A percentile compares a stretch with the other conserved stretches of the same genome.
phyloP scores from a whole-genome alignment of 768 basidiomycete genomes.

The Xanthoconium purpureum region DNA sequence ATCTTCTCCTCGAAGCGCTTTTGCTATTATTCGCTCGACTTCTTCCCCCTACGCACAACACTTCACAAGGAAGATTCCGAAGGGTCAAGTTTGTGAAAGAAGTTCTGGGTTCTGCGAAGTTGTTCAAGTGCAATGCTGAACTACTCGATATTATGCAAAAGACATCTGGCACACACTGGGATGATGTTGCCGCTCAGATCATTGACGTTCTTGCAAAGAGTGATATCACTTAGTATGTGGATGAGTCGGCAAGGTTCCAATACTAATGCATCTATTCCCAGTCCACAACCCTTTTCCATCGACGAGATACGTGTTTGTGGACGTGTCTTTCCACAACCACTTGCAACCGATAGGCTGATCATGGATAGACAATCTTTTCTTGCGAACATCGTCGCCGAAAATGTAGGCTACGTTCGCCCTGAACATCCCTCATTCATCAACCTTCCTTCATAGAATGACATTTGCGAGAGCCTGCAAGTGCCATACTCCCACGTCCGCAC shows the following conservation, averaged over 20 bases:
- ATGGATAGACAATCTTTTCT: constrained; percentile 50
- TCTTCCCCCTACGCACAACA: constrained; percentile 44
- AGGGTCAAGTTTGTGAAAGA: constrained; percentile 49
- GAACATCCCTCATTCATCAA: constrained; percentile 1
- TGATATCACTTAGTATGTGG: constrained; percentile 48
- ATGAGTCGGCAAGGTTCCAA: background rate
- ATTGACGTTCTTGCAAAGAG: constrained; percentile 44
- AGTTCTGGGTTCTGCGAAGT: constrained; percentile 43
- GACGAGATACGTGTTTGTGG: constrained; percentile 39
- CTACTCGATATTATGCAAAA: constrained; percentile 42
- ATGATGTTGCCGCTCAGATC: constrained; percentile 46
- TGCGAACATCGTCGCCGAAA: constrained; percentile 41
- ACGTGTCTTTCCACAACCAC: constrained; percentile 32
- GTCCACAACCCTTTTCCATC: constrained; percentile 59
- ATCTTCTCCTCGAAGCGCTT: constrained; percentile 54
- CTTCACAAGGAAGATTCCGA: constrained; percentile 32
- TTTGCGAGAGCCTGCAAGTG: constrained; percentile 50
- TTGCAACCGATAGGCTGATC: constrained; percentile 45
- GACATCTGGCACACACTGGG: constrained; percentile 49
- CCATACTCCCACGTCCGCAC: constrained; percentile 36
- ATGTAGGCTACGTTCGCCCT: constrained; percentile 8
- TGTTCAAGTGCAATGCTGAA: constrained; percentile 36
- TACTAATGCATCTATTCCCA: constrained; percentile 23
- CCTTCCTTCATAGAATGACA: constrained; percentile 38
- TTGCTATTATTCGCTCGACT: constrained; percentile 56